Evolutionary conservation across 2,329 filamentous ascomycete genomes (phyloP).

Genomic region (Xylariaceae sp.): DNA sequence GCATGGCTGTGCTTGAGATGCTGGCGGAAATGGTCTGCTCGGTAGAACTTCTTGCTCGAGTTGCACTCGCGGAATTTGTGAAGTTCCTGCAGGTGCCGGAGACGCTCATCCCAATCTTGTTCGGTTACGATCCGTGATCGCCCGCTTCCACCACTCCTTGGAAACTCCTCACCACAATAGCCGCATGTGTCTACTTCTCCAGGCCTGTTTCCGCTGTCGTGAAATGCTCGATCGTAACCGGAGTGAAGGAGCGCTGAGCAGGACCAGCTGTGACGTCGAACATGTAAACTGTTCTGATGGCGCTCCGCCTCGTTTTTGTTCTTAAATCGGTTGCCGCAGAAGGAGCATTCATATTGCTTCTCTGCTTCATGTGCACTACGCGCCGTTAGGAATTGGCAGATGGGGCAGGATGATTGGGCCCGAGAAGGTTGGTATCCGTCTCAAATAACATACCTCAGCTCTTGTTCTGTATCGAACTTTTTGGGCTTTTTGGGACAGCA

Average conservation of each 20-base stretch:
- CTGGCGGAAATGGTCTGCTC: constrained; percentile 95
- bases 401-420: constrained; percentile 11
- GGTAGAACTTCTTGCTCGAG: constrained; percentile 94
- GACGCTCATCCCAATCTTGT: constrained; percentile 79
- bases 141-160: constrained; percentile 37
- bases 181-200: constrained; percentile 76
- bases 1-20: constrained; percentile 97
- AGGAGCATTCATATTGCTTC: constrained; percentile 91
- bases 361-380: constrained; percentile 79
- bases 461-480: constrained; percentile 80
- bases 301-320: constrained; percentile 98
- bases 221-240: constrained; percentile 74
- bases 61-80: constrained; percentile 99
- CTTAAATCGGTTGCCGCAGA: constrained; percentile 93
- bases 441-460: constrained; percentile 62
- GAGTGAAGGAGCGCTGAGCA: constrained; percentile 68
- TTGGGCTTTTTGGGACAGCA: constrained; percentile 97
- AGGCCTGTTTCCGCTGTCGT: constrained; percentile 63
- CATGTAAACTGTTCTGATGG: constrained; percentile 90
- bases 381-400: constrained; percentile 11
- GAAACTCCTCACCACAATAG: constrained; percentile 91
- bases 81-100: constrained; percentile 78
- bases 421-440: background rate
- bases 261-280: constrained; percentile 92
- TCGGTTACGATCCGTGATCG: constrained; percentile 53